Evolutionary conservation across 2,329 filamentous ascomycete species (phyloP), one percentile per base, ranked within the genome.

Genomic region (Apiospora malaysiana): DNA sequence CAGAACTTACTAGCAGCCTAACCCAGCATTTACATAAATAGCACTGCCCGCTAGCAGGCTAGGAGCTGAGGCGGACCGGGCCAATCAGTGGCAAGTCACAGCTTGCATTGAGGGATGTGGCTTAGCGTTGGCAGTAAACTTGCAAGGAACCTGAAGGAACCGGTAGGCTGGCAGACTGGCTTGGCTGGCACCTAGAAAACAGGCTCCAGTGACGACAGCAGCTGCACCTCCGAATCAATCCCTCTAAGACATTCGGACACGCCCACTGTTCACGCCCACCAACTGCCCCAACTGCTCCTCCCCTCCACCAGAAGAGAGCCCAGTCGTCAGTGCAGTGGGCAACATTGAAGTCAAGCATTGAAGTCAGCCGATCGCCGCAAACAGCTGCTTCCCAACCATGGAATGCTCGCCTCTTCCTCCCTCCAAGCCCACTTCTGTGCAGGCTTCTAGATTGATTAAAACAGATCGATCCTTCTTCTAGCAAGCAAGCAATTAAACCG

Each of bases 281-380:
- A 16, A 16, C 23, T 56, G 23, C 49, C 32, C 49, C 49, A 32
- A 10, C 25, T 7, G 14, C 49, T 14, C 49, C 27, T 14, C 25
- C 5, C 49, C 49, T n/a, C 47, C 51, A 59, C 51, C 27, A 45
- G n/a, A 46, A 21, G 21, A 46, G 40, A 42, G 43, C 43, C 43
- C 14, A 46, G 14, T 21, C 14, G 40, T 14, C 42, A 45, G 42
- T 43, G 42, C 45, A 46, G 45, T n/a, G 32, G 9, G 56, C 27
- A 32, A 32, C 32, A 32, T 3, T 3, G 3, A 32, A 32, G 32
- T 32, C 32, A 32, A 32, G 32, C 32, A n/a, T n/a, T n/a, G n/a
- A 59, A 63, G 56, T 63, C 56, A 63, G 32, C 56, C 27, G 56
- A 63, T 63, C 56, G 56, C 32, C 56, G 32, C 56, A 63, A 40